Percentiles rank a stretch among this genome's conserved stretches.
These are phyloP conservation scores for Aspergillus homomorphus DNA, from an alignment of 495 filamentous ascomycete genomes.

Conservation along the genomic window DNA sequence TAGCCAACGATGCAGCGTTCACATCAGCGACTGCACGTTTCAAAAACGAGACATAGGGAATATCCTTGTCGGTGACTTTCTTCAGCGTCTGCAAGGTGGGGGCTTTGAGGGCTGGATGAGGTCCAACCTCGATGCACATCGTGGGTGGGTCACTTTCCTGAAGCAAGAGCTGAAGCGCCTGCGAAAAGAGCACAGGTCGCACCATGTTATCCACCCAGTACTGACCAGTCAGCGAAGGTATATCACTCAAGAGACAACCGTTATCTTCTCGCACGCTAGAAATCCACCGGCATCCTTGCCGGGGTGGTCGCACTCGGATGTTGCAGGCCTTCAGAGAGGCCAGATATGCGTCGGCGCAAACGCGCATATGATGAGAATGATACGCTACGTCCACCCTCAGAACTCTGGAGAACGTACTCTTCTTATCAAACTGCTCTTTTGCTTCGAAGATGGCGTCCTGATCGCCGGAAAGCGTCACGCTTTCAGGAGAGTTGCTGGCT, in stretches of 20 bases:
- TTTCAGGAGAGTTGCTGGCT: constrained; percentile 40
- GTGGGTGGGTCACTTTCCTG: background rate
- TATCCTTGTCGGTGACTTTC: constrained; percentile 8
- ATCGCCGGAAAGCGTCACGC: constrained; percentile 42
- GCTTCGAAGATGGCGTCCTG: constrained; percentile 30
- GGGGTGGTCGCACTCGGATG: background rate
- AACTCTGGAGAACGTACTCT: constrained; percentile 47
- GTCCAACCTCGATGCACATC: constrained; percentile 53
- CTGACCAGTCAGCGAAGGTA: background rate
- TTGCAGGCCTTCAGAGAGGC: constrained; percentile 12
- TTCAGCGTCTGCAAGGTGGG: constrained; percentile 43
- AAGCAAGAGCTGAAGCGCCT: background rate
- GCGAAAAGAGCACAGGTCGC: constrained; percentile 11
- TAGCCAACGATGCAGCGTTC: constrained; percentile 40
- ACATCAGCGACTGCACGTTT: constrained; percentile 35
- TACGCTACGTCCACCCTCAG: constrained; percentile 56
- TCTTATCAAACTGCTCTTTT: constrained; percentile 40
- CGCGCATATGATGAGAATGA: constrained; percentile 44
- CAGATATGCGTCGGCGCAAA: constrained; percentile 14
- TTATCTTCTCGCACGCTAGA: constrained; percentile 18
- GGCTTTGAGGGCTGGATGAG: constrained; percentile 52
- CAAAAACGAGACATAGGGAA: constrained; percentile 43
- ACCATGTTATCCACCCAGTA: constrained; percentile 21
- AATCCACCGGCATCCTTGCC: constrained; percentile 7
- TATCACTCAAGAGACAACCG: no score